phyloP scores from a whole-genome alignment of 2,329 filamentous ascomycete species.

The Aspergillus nomiae region DNA sequence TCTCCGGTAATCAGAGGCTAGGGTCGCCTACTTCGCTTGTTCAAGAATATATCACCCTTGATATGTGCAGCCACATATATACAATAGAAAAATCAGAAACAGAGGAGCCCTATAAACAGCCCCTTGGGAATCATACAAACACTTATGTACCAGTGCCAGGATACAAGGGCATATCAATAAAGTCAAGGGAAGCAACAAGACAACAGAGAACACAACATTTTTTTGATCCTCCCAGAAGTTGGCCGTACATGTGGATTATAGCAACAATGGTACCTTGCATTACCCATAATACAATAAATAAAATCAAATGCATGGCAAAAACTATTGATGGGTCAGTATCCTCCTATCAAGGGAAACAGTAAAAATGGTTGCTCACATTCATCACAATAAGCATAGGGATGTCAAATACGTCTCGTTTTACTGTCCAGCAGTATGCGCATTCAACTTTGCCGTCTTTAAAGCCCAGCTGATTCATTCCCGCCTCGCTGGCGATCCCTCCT shows the following conservation, averaged over 20 bases:
- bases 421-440: constrained; percentile 95
- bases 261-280: background rate
- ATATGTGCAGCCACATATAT: background rate
- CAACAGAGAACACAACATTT: background rate
- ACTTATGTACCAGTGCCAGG: constrained; percentile 1
- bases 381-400: constrained; percentile 98
- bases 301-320: constrained; percentile 50
- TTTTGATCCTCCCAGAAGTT: constrained; percentile 4
- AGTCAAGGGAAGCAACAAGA: background rate
- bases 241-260: background rate
- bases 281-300: constrained; percentile 10
- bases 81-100: constrained; percentile 1
- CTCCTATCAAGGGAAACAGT: background rate
- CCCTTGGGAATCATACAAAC: constrained; percentile 6
- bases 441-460: constrained; percentile 87
- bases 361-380: constrained; percentile 71
- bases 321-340: constrained; percentile 32
- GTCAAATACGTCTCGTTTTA: constrained; percentile 95
- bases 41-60: background rate
- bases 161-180: no score
- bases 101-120: constrained; percentile 2
- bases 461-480: constrained; percentile 77
- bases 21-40: background rate
- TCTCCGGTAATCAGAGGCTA: background rate
- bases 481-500: constrained; percentile 50